Conservation (phyloP, 2,329 filamentous ascomycete genomes). For the Aureobasidium namibiae region DNA sequence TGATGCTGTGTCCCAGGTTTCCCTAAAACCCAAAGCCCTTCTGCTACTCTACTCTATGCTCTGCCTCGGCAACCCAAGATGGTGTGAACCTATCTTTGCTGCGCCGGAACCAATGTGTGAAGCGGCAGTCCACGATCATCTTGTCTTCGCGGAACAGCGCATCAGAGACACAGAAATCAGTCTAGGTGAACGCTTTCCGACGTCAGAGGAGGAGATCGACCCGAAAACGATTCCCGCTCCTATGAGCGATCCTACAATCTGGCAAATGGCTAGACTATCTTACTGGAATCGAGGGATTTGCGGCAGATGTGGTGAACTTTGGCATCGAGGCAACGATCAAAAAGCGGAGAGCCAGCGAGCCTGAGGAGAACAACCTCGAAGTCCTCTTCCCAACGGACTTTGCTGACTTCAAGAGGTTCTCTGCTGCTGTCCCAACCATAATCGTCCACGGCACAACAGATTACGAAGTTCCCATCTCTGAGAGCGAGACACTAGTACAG, state of each 20-base stretch:
- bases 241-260: background rate
- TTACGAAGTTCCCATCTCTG: background rate
- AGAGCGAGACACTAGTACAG: background rate
- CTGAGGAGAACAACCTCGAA: background rate
- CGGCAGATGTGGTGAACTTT: background rate
- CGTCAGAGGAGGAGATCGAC: background rate
- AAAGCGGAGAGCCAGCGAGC: background rate
- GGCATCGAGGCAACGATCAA: background rate
- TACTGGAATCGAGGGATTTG: background rate
- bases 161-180: background rate
- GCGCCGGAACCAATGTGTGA: background rate
- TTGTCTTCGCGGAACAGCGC: background rate
- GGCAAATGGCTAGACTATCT: background rate
- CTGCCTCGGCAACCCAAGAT: background rate
- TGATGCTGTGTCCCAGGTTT: background rate
- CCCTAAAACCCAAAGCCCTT: background rate
- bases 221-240: background rate
- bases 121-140: background rate
- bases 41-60: background rate
- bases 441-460: background rate
- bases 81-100: background rate
- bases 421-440: background rate
- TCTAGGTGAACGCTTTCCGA: background rate
- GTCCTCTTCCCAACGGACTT: background rate
- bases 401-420: background rate